phyloP scores from a whole-genome alignment of 768 basidiomycete species.

The Boletus speciosus region DNA sequence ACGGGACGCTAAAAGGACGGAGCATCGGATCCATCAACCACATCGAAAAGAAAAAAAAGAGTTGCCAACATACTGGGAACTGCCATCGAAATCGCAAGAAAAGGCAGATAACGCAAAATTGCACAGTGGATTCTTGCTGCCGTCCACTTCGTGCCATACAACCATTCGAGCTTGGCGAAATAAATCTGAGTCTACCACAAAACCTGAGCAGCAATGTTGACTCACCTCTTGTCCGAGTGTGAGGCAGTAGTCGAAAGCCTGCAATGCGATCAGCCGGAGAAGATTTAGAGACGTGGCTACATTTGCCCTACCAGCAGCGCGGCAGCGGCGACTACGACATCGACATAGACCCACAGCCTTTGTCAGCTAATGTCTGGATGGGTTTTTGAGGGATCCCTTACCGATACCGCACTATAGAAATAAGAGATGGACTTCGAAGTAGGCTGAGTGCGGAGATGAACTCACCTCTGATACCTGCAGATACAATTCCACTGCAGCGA shows the following conservation, averaged over 20 bases:
- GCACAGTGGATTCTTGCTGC: conserved; percentile 16
- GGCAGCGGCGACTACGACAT: conserved; percentile 7
- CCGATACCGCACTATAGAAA: conserved; percentile 6
- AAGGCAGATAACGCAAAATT: conserved; percentile 21
- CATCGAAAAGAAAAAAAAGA: background rate
- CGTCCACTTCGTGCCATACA: conserved; percentile 17
- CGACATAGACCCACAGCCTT: background rate
- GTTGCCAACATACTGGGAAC: conserved; percentile 5
- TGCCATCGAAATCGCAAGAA: conserved; percentile 13
- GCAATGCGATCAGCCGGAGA: background rate
- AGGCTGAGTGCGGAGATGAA: background rate
- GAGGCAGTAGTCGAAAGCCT: conserved; percentile 18
- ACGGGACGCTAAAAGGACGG: conserved; percentile 2
- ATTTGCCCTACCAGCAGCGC: conserved; percentile 10
- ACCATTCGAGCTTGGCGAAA: conserved; percentile 14
- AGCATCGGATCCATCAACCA: background rate
- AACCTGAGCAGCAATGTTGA: background rate
- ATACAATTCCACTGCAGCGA: conserved; percentile 11
- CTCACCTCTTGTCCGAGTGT: conserved; percentile 12
- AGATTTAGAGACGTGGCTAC: background rate
- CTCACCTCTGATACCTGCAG: conserved; percentile 11
- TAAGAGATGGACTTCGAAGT: no score
- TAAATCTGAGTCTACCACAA: background rate
- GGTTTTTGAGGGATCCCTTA: background rate
- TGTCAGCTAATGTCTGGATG: background rate